A percentile compares a stretch with the other conserved stretches of the same genome.
Conservation (phyloP, 2,329 filamentous ascomycete genomes). For the Biscogniauxia marginata region DNA sequence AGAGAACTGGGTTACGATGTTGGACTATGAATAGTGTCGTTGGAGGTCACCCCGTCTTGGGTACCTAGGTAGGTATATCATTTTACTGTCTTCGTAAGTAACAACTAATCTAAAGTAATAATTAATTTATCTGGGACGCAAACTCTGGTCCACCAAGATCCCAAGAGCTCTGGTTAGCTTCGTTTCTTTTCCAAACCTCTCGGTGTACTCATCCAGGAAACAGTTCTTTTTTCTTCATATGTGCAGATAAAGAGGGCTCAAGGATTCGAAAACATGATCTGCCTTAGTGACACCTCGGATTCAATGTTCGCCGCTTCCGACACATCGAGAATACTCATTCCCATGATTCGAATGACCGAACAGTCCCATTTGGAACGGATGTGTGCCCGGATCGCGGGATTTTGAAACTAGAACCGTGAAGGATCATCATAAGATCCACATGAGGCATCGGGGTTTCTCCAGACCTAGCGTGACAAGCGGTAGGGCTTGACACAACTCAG, state of each 20-base stretch:
- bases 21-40: too few relatives aligned
- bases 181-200: too few relatives aligned
- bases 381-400: conserved; percentile 13
- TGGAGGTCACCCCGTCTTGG: too few relatives aligned
- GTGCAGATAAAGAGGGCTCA: neutral
- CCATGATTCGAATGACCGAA: neutral
- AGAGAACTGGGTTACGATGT: neutral
- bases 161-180: too few relatives aligned
- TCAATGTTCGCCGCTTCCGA: neutral
- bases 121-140: too few relatives aligned
- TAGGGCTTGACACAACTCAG: conserved; percentile 11
- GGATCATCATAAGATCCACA: conserved; percentile 18
- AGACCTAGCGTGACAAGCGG: conserved; percentile 2
- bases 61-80: too few relatives aligned
- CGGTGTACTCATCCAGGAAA: too few relatives aligned
- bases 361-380: neutral
- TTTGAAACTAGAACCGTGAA: conserved; percentile 18
- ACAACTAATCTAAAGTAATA: too few relatives aligned
- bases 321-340: neutral
- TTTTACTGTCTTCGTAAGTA: too few relatives aligned
- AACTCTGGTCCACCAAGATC: too few relatives aligned
- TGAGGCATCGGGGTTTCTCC: conserved; percentile 3
- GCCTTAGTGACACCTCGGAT: neutral
- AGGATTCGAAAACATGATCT: neutral
- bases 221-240: neutral